phyloP scores from a whole-genome alignment of 768 basidiomycete species.

The Cystobasidium tubakii region DNA sequence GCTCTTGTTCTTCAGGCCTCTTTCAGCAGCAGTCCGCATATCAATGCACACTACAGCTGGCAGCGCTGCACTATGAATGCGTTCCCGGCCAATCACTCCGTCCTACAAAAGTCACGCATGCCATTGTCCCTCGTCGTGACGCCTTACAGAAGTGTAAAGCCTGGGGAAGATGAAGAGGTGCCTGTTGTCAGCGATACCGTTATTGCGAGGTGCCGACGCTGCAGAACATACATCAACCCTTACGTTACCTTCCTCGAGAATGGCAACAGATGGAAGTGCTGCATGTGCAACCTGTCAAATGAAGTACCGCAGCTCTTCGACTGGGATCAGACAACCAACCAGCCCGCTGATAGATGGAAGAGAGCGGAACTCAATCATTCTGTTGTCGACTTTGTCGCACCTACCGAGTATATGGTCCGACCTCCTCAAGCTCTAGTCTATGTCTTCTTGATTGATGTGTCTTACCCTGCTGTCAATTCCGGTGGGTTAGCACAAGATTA shows the following conservation, averaged over 20 bases:
- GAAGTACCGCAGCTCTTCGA: constrained; percentile 98
- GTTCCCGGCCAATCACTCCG: constrained; percentile 81
- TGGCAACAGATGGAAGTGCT: constrained; percentile 98
- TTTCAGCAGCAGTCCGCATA: constrained; percentile 67
- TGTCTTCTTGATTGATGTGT: constrained; percentile 94
- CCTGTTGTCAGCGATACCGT: constrained; percentile 89
- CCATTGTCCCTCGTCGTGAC: constrained; percentile 83
- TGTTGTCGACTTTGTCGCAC: constrained; percentile 94
- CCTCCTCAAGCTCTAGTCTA: constrained; percentile 96
- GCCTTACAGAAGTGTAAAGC: constrained; percentile 75
- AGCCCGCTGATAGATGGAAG: constrained; percentile 90
- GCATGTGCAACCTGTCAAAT: constrained; percentile 97
- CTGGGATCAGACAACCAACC: constrained; percentile 89
- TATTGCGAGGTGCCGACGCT: constrained; percentile 90
- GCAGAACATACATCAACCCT: constrained; percentile 94
- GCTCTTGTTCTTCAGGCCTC: constrained; percentile 53
- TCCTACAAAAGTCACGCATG: constrained; percentile 81
- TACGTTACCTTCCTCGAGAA: constrained; percentile 97
- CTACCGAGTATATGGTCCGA: constrained; percentile 97
- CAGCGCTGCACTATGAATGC: constrained; percentile 85
- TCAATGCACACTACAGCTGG: constrained; percentile 84
- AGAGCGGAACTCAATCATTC: constrained; percentile 87
- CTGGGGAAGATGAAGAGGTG: constrained; percentile 65
- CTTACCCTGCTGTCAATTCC: constrained; percentile 81
- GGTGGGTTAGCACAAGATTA: constrained; percentile 53